Conservation (phyloP, 2,329 filamentous ascomycete genomes). For the Trichoderma arundinaceum region DNA sequence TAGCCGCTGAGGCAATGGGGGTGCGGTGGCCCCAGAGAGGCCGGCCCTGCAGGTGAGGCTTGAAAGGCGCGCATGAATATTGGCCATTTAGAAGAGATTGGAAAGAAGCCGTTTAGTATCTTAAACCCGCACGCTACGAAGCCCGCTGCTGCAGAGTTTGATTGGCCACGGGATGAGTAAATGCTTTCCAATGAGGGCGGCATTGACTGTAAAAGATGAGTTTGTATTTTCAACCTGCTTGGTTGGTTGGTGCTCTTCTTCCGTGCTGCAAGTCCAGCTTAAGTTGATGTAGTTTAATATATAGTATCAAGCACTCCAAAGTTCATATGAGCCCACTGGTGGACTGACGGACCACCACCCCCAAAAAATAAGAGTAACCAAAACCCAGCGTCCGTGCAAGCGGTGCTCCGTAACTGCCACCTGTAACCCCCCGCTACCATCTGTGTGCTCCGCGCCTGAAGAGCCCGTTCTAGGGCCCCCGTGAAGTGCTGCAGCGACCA, state of each 20-base stretch:
- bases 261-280: too few relatives aligned
- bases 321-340: slow-evolving; percentile 18
- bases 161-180: not conserved
- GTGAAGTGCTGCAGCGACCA: slow-evolving; percentile 24
- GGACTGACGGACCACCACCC: slow-evolving; percentile 12
- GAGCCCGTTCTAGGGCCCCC: not conserved
- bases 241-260: too few relatives aligned
- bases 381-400: too few relatives aligned
- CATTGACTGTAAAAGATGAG: too few relatives aligned
- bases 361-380: too few relatives aligned
- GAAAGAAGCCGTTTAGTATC: not conserved
- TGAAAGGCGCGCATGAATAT: slow-evolving; percentile 25
- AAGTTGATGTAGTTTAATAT: too few relatives aligned
- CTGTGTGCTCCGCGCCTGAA: slow-evolving; percentile 6
- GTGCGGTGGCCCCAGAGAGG: slow-evolving; percentile 16
- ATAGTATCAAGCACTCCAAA: too few relatives aligned
- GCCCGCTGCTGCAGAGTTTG: slow-evolving; percentile 15
- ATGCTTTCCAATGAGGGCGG: too few relatives aligned
- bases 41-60: slow-evolving; percentile 24
- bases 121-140: slow-evolving; percentile 7
- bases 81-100: slow-evolving; percentile 27
- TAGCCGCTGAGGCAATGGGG: slow-evolving; percentile 15
- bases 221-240: not conserved
- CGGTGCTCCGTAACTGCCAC: too few relatives aligned
- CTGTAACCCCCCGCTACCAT: slow-evolving; percentile 14